phyloP scores from a whole-genome alignment of 495 filamentous ascomycete species.

The Penicillium fimorum region DNA sequence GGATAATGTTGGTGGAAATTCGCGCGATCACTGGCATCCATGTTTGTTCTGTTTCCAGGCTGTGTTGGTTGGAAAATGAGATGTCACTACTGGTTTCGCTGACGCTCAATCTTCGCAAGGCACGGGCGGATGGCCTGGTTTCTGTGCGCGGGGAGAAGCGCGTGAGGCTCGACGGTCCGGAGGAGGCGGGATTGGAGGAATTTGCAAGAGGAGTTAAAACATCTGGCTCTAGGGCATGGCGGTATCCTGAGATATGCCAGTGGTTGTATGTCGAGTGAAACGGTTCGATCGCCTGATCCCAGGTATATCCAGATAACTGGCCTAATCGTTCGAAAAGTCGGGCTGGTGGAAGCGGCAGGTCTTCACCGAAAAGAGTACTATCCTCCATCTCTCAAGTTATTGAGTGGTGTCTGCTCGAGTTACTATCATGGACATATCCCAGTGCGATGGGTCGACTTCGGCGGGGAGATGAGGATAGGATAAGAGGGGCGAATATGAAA shows the following conservation, averaged over 20 bases:
- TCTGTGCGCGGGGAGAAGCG: conserved; percentile 49
- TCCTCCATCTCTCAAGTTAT: conserved; percentile 37
- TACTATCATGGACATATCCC: conserved; percentile 24
- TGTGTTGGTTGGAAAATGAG: conserved; percentile 24
- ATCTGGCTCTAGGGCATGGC: conserved; percentile 42
- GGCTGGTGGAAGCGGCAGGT: conserved; percentile 64
- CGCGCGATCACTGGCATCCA: conserved; percentile 65
- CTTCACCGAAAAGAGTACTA: conserved; percentile 51
- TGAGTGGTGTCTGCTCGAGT: neutral
- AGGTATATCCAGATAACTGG: conserved; percentile 70
- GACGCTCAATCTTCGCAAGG: conserved; percentile 38
- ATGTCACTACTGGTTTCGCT: conserved; percentile 55
- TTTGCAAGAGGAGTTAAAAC: conserved; percentile 45
- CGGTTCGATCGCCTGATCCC: conserved; percentile 68
- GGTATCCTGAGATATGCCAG: conserved; percentile 62
- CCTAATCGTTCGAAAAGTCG: conserved; percentile 71
- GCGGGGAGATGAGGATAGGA: neutral
- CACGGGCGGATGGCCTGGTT: conserved; percentile 20
- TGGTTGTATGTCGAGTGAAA: conserved; percentile 82
- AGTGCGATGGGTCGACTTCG: conserved; percentile 1
- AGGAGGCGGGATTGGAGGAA: conserved; percentile 32
- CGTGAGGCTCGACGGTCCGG: conserved; percentile 44
- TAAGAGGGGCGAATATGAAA: conserved; percentile 19
- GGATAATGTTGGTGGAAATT: conserved; percentile 73
- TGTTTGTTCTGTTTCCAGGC: conserved; percentile 39